These are phyloP conservation scores for Suhomyces coccinellae DNA, from an alignment of 1,139 yeast genomes.

Conservation along the genomic window DNA sequence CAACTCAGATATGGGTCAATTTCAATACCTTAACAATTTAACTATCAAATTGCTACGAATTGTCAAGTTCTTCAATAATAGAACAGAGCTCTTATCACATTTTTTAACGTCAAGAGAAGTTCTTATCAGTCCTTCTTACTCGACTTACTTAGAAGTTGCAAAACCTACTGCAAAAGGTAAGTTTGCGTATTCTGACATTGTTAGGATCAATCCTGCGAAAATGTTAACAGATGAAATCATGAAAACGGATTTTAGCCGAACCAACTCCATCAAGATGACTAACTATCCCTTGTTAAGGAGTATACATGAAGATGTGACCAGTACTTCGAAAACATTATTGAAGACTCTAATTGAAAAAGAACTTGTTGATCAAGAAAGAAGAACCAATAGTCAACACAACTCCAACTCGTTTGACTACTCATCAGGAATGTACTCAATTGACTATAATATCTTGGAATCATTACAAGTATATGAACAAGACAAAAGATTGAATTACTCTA, in stretches of 20 bases:
- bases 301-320: constrained; percentile 12
- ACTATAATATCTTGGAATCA: constrained; percentile 29
- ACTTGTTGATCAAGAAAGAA: constrained; percentile 2
- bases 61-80: constrained; percentile 31
- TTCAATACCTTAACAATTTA: constrained; percentile 13
- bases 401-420: constrained; percentile 21
- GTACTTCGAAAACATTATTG: constrained; percentile 3
- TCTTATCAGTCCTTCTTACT: constrained; percentile 16
- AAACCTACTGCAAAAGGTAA: constrained; percentile 7
- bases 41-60: constrained; percentile 26
- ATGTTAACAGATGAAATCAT: constrained; percentile 24
- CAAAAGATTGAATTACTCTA: constrained; percentile 15
- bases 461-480: constrained; percentile 20
- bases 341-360: constrained; percentile 11
- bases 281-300: constrained; percentile 29
- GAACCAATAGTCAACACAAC: constrained; percentile 6
- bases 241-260: constrained; percentile 20
- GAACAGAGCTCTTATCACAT: constrained; percentile 30
- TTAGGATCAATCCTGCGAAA: constrained; percentile 27
- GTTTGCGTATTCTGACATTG: constrained; percentile 21
- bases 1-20: constrained; percentile 10
- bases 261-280: constrained; percentile 19
- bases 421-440: constrained; percentile 27
- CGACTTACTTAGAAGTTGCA: constrained; percentile 20
- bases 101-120: constrained; percentile 24